Conservation (phyloP, 2,329 filamentous ascomycete species). For the Ceratocystis destructans region DNA sequence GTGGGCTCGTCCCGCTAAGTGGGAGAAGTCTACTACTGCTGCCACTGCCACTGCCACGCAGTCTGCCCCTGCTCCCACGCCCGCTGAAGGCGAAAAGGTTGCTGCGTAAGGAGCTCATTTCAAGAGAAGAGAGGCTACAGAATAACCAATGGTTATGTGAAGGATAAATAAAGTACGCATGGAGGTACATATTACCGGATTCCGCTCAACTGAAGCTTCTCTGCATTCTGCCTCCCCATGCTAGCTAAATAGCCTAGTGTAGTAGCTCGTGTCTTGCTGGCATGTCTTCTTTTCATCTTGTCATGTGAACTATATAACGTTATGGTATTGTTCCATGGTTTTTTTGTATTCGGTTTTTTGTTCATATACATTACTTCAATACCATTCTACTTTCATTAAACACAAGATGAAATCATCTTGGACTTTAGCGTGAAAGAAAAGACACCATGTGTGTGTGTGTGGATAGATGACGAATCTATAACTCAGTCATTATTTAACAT, state of each 20-base stretch:
- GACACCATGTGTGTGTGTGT: neutral
- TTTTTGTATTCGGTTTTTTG: neutral
- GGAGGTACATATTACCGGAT: constrained; percentile 11
- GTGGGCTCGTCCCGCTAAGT: constrained; percentile 53
- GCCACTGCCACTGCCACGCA: constrained; percentile 22
- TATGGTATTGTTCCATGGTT: neutral
- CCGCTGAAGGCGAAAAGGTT: constrained; percentile 27
- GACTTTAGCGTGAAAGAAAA: neutral
- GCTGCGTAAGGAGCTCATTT: constrained; percentile 26
- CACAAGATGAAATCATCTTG: neutral
- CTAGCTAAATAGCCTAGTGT: neutral
- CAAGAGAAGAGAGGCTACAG: neutral
- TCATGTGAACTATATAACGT: neutral
- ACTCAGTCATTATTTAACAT: neutral
- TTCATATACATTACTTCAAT: neutral
- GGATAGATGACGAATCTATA: neutral
- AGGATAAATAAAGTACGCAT: constrained; percentile 18
- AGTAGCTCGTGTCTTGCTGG: neutral
- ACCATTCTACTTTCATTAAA: neutral
- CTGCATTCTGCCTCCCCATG: neutral
- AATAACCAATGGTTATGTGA: constrained; percentile 18
- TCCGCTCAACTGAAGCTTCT: neutral
- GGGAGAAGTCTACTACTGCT: constrained; percentile 30
- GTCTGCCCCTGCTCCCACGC: constrained; percentile 25
- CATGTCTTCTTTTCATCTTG: neutral